A percentile compares a stretch with the other conserved stretches of the same genome.
phyloP scores from a whole-genome alignment of 768 basidiomycete species.

The Rhodotorula sphaerocarpa region DNA sequence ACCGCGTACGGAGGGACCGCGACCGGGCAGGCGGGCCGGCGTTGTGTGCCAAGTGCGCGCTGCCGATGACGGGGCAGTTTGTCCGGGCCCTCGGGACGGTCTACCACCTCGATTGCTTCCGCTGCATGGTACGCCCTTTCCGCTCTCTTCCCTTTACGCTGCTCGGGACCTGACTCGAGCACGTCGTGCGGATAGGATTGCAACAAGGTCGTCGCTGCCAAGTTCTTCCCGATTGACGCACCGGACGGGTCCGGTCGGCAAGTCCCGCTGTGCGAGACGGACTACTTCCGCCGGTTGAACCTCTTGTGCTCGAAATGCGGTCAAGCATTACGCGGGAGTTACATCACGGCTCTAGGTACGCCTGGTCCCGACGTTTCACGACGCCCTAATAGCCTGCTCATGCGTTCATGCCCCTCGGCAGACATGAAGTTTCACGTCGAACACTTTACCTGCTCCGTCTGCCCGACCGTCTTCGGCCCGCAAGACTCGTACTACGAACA shows the following conservation, averaged over 20 bases:
- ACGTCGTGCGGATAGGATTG: conserved; percentile 82
- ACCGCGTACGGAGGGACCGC: conserved; percentile 3
- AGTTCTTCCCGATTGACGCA: conserved; percentile 97
- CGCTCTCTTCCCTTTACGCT: not conserved
- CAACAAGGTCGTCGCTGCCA: conserved; percentile 87
- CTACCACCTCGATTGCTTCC: conserved; percentile 96
- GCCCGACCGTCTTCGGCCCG: conserved; percentile 89
- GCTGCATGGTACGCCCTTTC: conserved; percentile 68
- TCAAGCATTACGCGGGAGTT: conserved; percentile 86
- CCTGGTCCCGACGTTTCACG: conserved; percentile 32
- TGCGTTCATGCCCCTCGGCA: conserved; percentile 41
- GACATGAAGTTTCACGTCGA: conserved; percentile 99
- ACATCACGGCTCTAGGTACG: conserved; percentile 98
- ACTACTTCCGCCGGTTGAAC: conserved; percentile 92
- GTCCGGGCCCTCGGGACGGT: conserved; percentile 89
- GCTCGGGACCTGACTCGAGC: not conserved
- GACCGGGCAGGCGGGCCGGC: conserved; percentile 1
- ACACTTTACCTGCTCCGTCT: conserved; percentile 96
- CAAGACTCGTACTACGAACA: conserved; percentile 99
- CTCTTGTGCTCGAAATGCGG: conserved; percentile 95
- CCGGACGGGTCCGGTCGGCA: conserved; percentile 55
- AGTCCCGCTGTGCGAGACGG: conserved; percentile 92
- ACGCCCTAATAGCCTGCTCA: conserved; percentile 9
- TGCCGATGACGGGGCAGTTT: conserved; percentile 76
- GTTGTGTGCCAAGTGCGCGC: conserved; percentile 44